Evolutionary conservation across 208 protist genomes (phyloP).

Genomic region (Trypanosoma vivax): DNA sequence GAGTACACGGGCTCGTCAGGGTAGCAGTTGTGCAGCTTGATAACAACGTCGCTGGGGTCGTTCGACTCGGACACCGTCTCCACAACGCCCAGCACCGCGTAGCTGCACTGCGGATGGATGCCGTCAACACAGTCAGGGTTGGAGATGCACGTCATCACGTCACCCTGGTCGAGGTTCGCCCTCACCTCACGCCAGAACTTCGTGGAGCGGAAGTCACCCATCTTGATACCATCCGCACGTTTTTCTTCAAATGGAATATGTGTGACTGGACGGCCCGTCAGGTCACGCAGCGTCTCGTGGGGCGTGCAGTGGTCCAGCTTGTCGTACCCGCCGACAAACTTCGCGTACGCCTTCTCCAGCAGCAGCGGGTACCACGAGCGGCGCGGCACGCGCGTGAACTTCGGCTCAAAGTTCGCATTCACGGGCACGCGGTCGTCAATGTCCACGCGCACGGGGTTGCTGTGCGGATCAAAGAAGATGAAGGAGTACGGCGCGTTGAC

Average conservation of each 20-base stretch:
- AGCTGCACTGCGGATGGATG: slow-evolving; percentile 78
- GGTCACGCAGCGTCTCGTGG: slow-evolving; percentile 78
- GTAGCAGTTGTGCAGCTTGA: slow-evolving; percentile 80
- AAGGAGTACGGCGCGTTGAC: slow-evolving; percentile 78
- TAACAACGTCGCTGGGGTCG: slow-evolving; percentile 46
- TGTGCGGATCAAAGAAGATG: slow-evolving; percentile 78
- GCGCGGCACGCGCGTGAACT: slow-evolving; percentile 52
- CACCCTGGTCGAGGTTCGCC: slow-evolving; percentile 49
- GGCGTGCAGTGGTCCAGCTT: slow-evolving; percentile 76
- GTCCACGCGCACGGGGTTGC: slow-evolving; percentile 71
- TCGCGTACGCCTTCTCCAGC: slow-evolving; percentile 90
- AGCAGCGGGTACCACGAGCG: slow-evolving; percentile 72
- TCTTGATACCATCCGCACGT: slow-evolving; percentile 59
- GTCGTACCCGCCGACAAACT: slow-evolving; percentile 85
- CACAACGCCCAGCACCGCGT: slow-evolving; percentile 55
- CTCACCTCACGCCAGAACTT: slow-evolving; percentile 66
- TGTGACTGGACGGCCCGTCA: slow-evolving; percentile 78
- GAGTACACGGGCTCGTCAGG: slow-evolving; percentile 48
- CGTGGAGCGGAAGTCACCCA: slow-evolving; percentile 46
- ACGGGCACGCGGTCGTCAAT: slow-evolving; percentile 84
- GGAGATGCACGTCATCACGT: slow-evolving; percentile 74
- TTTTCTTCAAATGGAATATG: slow-evolving; percentile 64
- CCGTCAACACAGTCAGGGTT: slow-evolving; percentile 38
- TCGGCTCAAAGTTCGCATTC: slow-evolving; percentile 30
- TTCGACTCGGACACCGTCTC: slow-evolving; percentile 9